These are phyloP conservation scores for Helenozyma rhizophorensis DNA, from an alignment of 805 yeast species.

Conservation along the genomic window DNA sequence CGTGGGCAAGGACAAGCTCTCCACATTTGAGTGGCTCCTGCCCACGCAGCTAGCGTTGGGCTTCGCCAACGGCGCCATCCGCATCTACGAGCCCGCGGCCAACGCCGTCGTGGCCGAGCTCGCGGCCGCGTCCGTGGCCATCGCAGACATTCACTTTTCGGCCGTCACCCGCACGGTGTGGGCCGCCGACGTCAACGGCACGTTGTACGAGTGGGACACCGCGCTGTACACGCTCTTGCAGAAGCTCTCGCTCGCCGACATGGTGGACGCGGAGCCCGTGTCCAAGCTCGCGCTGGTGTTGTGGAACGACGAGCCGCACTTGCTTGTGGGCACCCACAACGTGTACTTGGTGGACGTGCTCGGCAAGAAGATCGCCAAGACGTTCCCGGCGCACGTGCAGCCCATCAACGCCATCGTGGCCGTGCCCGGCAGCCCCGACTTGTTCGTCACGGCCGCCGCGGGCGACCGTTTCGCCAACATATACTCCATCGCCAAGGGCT, in stretches of 20 bases:
- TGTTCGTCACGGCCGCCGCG: constrained; percentile 65
- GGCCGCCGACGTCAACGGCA: constrained; percentile 57
- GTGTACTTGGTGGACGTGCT: constrained; percentile 48
- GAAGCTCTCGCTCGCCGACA: constrained; percentile 40
- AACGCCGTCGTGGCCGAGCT: constrained; percentile 55
- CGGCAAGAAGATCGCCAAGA: constrained; percentile 37
- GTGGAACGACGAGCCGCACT: constrained; percentile 33
- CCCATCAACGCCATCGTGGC: constrained; percentile 52
- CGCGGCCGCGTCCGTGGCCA: constrained; percentile 39
- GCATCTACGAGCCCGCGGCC: constrained; percentile 64
- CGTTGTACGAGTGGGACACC: constrained; percentile 60
- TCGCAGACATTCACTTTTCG: constrained; percentile 48
- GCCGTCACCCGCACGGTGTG: constrained; percentile 43
- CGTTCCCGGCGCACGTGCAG: constrained; percentile 75
- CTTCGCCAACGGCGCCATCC: constrained; percentile 57
- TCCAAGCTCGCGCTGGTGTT: constrained; percentile 26
- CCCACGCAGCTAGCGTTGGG: constrained; percentile 52
- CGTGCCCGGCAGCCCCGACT: constrained; percentile 31
- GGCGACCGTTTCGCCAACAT: constrained; percentile 81
- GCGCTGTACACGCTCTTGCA: constrained; percentile 37
- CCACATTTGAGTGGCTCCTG: constrained; percentile 54
- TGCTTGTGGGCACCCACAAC: constrained; percentile 65
- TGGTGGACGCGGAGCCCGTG: constrained; percentile 27
- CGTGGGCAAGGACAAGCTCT: constrained; percentile 49
- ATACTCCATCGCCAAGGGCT: constrained; percentile 44